A percentile compares a stretch with the other conserved stretches of the same genome.
Evolutionary conservation across 257 asterid genomes (phyloP).

Genomic region (Solanum pennellii): DNA sequence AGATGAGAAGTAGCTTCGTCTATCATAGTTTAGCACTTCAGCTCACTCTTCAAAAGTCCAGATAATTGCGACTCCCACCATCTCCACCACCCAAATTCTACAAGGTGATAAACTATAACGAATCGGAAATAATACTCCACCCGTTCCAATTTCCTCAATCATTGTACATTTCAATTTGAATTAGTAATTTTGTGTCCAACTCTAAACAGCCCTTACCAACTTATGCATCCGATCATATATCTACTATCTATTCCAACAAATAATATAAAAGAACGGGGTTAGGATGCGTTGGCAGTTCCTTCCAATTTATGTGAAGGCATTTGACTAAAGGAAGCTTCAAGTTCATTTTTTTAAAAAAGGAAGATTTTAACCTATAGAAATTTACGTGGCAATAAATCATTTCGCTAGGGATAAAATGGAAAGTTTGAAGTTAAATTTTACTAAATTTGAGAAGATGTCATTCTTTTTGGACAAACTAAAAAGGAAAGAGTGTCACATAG

Average conservation of each 20-base stretch:
- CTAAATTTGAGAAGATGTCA: neutral
- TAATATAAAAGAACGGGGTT: neutral
- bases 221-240: neutral
- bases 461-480: too few relatives aligned
- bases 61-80: neutral
- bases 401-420: neutral
- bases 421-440: neutral
- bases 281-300: neutral
- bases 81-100: neutral
- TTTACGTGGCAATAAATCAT: neutral
- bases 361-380: neutral
- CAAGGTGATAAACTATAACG: neutral
- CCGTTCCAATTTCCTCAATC: neutral
- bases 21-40: neutral
- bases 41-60: neutral
- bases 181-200: neutral
- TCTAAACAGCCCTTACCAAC: neutral
- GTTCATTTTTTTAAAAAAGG: accelerated
- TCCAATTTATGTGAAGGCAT: neutral
- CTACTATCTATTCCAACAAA: neutral
- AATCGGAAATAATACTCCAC: neutral
- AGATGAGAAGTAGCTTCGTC: neutral
- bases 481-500: neutral
- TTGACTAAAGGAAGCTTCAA: neutral
- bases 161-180: neutral